phyloP scores from a whole-genome alignment of 345 rosid genomes.

The Salix caprea region DNA sequence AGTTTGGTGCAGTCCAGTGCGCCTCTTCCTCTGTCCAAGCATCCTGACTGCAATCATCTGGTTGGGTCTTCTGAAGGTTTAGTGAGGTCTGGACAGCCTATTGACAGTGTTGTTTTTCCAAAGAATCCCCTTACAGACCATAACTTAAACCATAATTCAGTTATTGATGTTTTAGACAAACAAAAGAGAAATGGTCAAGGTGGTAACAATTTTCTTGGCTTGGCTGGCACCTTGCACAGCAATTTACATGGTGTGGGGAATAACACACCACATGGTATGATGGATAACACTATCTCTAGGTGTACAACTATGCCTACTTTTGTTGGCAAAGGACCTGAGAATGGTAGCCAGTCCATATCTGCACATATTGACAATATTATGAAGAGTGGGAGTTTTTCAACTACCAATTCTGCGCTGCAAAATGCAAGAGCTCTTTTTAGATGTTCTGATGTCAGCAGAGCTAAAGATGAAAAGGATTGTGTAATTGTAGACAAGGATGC shows the following conservation, averaged over 20 bases:
- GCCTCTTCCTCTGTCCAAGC: slow-evolving; percentile 16
- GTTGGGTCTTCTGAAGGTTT: slow-evolving; percentile 27
- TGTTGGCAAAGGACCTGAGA: slow-evolving; percentile 27
- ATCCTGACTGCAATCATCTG: slow-evolving; percentile 29
- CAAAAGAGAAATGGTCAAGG: slow-evolving; percentile 22
- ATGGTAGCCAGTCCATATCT: slow-evolving; percentile 21
- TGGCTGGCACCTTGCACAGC: slow-evolving; percentile 20
- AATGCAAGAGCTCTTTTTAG: slow-evolving; percentile 12
- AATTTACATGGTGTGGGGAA: slow-evolving; percentile 13
- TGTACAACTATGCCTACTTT: slow-evolving; percentile 22
- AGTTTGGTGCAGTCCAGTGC: slow-evolving; percentile 38
- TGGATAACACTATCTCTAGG: slow-evolving; percentile 21
- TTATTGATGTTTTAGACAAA: slow-evolving; percentile 18
- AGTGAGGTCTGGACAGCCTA: slow-evolving; percentile 22
- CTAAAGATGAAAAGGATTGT: slow-evolving; percentile 17
- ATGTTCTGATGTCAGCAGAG: slow-evolving; percentile 11
- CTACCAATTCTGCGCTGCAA: slow-evolving; percentile 14
- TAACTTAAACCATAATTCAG: slow-evolving; percentile 14
- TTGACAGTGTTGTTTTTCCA: slow-evolving; percentile 9
- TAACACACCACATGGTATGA: slow-evolving; percentile 6
- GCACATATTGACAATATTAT: slow-evolving; percentile 20
- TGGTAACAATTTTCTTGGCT: slow-evolving; percentile 21
- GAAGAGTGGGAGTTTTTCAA: slow-evolving; percentile 23
- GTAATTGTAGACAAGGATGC: slow-evolving; percentile 20
- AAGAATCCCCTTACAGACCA: slow-evolving; percentile 9